phyloP scores from a whole-genome alignment of 202 grass and related monocot genomes.

The Musa balbisiana region DNA sequence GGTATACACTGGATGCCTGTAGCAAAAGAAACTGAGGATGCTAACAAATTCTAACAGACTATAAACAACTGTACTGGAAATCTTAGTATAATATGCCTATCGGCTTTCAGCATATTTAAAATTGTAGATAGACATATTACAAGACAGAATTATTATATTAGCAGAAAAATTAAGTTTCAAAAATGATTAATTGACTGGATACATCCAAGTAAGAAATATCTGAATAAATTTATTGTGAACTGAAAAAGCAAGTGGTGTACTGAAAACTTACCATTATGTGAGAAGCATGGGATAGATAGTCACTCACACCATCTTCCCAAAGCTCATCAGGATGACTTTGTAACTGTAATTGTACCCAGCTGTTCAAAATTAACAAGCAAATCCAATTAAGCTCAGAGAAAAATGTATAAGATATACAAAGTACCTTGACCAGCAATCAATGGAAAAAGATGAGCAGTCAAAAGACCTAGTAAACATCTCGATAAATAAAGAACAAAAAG shows the following conservation, averaged over 20 bases:
- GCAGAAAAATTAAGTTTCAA: neutral
- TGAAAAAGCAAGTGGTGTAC: neutral
- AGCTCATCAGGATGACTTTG: slow-evolving; percentile 78
- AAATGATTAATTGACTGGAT: neutral
- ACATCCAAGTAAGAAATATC: neutral
- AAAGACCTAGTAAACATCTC: too few relatives aligned
- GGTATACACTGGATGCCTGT: too few relatives aligned
- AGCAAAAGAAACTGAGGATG: too few relatives aligned
- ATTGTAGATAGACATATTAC: too few relatives aligned
- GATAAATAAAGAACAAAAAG: too few relatives aligned
- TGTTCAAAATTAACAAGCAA: slow-evolving; percentile 31
- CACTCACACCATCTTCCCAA: slow-evolving; percentile 74
- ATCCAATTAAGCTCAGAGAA: neutral
- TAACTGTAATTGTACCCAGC: slow-evolving; percentile 84
- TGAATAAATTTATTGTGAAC: neutral
- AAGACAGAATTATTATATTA: too few relatives aligned
- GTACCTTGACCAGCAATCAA: neutral
- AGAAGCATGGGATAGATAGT: slow-evolving; percentile 80
- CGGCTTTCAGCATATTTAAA: too few relatives aligned
- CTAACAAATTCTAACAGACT: too few relatives aligned
- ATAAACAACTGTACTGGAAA: too few relatives aligned
- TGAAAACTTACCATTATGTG: slow-evolving; percentile 54
- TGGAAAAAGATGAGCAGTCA: too few relatives aligned
- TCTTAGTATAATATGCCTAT: too few relatives aligned
- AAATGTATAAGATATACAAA: neutral